These are phyloP conservation scores for Cydonia oblonga DNA, from an alignment of 331 rosid genomes.

Conservation along the genomic window DNA sequence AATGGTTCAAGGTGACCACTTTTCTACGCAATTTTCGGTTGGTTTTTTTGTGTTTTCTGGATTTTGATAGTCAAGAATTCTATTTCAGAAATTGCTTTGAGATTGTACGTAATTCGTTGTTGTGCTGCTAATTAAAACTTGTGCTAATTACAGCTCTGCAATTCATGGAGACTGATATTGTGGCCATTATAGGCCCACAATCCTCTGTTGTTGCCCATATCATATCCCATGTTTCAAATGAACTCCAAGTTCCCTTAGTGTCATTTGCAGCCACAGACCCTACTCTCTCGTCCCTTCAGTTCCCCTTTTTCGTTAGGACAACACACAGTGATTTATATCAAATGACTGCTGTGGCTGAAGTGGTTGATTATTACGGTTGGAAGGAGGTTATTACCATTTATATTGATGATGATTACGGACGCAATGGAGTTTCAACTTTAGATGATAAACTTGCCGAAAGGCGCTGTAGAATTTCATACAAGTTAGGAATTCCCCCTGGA, in stretches of 20 bases:
- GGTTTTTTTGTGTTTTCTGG: neutral
- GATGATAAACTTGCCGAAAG: conserved; percentile 52
- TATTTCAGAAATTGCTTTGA: neutral
- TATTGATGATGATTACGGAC: conserved; percentile 77
- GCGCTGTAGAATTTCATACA: conserved; percentile 69
- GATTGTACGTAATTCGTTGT: neutral
- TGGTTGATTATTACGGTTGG: conserved; percentile 72
- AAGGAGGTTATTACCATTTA: conserved; percentile 71
- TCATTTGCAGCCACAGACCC: conserved; percentile 95
- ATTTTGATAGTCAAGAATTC: neutral
- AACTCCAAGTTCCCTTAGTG: conserved; percentile 70
- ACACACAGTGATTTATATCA: conserved; percentile 68
- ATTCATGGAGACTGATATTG: conserved; percentile 69
- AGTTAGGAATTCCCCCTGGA: conserved; percentile 49
- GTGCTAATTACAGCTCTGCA: conserved; percentile 52
- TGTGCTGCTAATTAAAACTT: neutral
- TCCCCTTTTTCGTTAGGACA: conserved; percentile 76
- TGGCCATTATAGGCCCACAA: conserved; percentile 87
- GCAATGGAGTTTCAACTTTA: conserved; percentile 65
- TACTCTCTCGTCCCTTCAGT: conserved; percentile 72
- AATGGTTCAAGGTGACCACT: conserved; percentile 59
- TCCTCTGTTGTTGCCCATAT: conserved; percentile 89
- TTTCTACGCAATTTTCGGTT: neutral
- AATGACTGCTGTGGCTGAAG: conserved; percentile 77
- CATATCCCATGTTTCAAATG: conserved; percentile 69